A percentile compares a stretch with the other conserved stretches of the same genome.
phyloP scores from a whole-genome alignment of 1,139 yeast genomes.

The Scheffersomyces titani region DNA sequence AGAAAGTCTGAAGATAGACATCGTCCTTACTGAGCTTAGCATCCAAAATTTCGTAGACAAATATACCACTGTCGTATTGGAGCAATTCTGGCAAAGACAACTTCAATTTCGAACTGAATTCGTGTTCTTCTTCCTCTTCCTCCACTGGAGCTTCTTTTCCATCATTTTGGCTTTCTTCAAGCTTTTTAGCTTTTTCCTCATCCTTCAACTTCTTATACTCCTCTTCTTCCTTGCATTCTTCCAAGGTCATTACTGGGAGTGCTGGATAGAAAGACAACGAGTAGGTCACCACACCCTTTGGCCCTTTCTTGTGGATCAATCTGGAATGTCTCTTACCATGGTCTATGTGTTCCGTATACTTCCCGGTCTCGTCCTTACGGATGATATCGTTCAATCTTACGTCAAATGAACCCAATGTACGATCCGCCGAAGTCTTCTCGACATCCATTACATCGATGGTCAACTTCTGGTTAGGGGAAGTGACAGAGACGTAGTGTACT shows the following conservation, averaged over 20 bases:
- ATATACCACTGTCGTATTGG: constrained; percentile 71
- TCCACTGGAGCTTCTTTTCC: constrained; percentile 34
- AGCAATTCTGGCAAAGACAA: constrained; percentile 65
- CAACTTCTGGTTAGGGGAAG: constrained; percentile 78
- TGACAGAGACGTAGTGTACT: constrained; percentile 74
- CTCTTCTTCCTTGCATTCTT: constrained; percentile 62
- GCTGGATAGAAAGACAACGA: constrained; percentile 80
- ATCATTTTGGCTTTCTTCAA: constrained; percentile 15
- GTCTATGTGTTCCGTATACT: constrained; percentile 62
- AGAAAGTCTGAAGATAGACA: constrained; percentile 67
- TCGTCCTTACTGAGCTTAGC: constrained; percentile 56
- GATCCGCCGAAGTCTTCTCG: constrained; percentile 72
- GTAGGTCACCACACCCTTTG: constrained; percentile 79
- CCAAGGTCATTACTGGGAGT: constrained; percentile 72
- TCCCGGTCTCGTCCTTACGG: constrained; percentile 64
- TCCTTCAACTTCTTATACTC: constrained; percentile 30
- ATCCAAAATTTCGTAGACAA: constrained; percentile 64
- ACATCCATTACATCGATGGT: constrained; percentile 92
- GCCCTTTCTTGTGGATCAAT: constrained; percentile 70
- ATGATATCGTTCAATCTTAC: constrained; percentile 68
- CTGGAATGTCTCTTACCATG: constrained; percentile 58
- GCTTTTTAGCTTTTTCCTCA: constrained; percentile 28
- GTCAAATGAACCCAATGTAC: constrained; percentile 82
- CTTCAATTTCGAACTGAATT: constrained; percentile 42
- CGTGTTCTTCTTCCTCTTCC: constrained; percentile 30